Conservation (phyloP, 306 rosid genomes). For the Oxytropis ochrocephala region DNA sequence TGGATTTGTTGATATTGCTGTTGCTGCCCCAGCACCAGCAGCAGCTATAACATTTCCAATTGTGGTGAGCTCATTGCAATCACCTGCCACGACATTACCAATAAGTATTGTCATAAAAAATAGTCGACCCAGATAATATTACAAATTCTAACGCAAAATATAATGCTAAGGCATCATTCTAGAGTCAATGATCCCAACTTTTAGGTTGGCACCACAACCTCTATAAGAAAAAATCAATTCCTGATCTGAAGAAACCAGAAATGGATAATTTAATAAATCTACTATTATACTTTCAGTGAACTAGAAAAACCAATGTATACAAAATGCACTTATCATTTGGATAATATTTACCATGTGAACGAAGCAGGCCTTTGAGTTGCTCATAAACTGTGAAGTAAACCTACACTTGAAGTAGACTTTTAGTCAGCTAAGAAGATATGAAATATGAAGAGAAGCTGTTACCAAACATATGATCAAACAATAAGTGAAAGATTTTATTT, state of each 20-base stretch:
- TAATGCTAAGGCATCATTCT: too few species aligned
- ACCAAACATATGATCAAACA: slow-evolving; percentile 8
- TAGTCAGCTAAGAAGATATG: slow-evolving; percentile 23
- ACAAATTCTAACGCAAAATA: too few species aligned
- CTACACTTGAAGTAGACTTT: slow-evolving; percentile 37
- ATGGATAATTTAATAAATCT: neutral
- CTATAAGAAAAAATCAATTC: too few species aligned
- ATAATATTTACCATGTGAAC: slow-evolving; percentile 56
- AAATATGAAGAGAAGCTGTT: neutral
- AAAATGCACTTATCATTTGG: neutral
- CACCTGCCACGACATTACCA: slow-evolving; percentile 29
- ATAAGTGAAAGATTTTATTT: neutral
- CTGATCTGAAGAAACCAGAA: slow-evolving; percentile 11
- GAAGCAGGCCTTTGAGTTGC: slow-evolving; percentile 67
- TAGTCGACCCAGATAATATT: neutral
- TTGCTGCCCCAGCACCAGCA: slow-evolving; percentile 93
- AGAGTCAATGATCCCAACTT: too few species aligned
- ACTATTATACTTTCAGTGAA: neutral
- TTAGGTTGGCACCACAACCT: too few species aligned
- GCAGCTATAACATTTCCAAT: slow-evolving; percentile 75
- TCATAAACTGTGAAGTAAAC: slow-evolving; percentile 91
- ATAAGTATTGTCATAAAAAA: neutral
- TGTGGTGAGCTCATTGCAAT: slow-evolving; percentile 48
- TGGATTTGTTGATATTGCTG: slow-evolving; percentile 82
- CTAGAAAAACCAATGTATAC: neutral